Percentiles rank a stretch among this genome's conserved stretches.
Conservation (phyloP, 208 protist genomes). For the Tetramitus jugosus region DNA sequence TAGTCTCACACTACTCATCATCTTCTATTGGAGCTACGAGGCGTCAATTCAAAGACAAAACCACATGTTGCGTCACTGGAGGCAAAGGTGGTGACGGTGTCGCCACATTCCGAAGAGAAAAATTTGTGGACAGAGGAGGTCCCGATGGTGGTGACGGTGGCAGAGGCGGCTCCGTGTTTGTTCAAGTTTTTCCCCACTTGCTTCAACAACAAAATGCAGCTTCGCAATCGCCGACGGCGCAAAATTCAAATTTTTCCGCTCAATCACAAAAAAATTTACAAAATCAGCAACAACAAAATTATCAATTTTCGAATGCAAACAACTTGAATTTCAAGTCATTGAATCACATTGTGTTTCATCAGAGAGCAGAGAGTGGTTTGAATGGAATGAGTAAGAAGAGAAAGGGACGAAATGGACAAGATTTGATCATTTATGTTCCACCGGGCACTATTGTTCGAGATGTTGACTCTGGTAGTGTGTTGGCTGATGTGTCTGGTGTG, state of each 20-base stretch:
- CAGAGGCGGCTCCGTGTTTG: slow-evolving; percentile 32
- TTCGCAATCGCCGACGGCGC: too few species aligned
- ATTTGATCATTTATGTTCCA: slow-evolving; percentile 4
- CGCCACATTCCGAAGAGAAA: slow-evolving; percentile 30
- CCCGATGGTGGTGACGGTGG: slow-evolving; percentile 41
- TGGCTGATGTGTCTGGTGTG: slow-evolving; percentile 20
- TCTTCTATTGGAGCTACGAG: too few species aligned
- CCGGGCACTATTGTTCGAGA: not conserved
- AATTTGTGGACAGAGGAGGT: slow-evolving; percentile 24
- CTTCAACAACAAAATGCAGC: too few species aligned
- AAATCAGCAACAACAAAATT: too few species aligned
- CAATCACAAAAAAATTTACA: too few species aligned
- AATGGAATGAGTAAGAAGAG: slow-evolving; percentile 3
- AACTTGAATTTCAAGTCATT: not conserved
- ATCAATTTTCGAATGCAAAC: too few species aligned
- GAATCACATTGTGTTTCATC: not conserved
- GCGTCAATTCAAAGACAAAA: too few species aligned
- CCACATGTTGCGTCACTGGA: too few species aligned
- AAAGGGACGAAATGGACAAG: not conserved
- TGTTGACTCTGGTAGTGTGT: not conserved
- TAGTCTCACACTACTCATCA: too few species aligned
- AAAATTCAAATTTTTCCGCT: too few species aligned
- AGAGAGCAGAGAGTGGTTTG: slow-evolving; percentile 11
- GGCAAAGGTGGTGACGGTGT: slow-evolving; percentile 37
- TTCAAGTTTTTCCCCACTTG: too few species aligned